A percentile compares a stretch with the other conserved stretches of the same genome.
These are phyloP conservation scores for Claviceps spartinae DNA, from an alignment of 2,329 filamentous ascomycete genomes.

Conservation along the genomic window DNA sequence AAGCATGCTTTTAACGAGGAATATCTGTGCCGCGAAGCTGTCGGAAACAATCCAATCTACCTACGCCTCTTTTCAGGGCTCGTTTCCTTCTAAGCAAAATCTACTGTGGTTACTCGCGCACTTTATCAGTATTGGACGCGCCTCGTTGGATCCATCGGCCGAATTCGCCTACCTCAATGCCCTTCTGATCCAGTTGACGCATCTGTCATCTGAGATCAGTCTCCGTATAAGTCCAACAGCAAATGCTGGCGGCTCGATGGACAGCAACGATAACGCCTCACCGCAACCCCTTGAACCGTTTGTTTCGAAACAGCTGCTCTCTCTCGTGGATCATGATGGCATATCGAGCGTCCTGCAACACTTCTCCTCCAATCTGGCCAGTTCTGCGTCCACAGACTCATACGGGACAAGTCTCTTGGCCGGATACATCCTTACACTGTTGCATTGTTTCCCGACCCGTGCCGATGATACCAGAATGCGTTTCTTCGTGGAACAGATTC, in stretches of 20 bases:
- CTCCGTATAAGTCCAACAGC: slow-evolving; percentile 9
- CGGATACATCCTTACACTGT: slow-evolving; percentile 71
- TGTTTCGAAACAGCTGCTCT: slow-evolving; percentile 51
- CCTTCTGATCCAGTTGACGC: slow-evolving; percentile 40
- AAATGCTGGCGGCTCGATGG: slow-evolving; percentile 8
- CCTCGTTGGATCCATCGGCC: slow-evolving; percentile 19
- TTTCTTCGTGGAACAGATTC: slow-evolving; percentile 50
- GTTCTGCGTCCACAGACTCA: slow-evolving; percentile 18
- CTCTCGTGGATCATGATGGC: slow-evolving; percentile 61
- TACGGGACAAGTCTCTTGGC: slow-evolving; percentile 53
- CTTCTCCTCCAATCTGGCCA: slow-evolving; percentile 18
- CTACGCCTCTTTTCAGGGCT: slow-evolving; percentile 16
- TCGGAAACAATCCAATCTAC: slow-evolving; percentile 27
- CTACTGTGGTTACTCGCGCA: slow-evolving; percentile 55
- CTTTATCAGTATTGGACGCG: slow-evolving; percentile 44
- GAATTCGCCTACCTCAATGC: slow-evolving; percentile 33
- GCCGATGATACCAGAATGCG: slow-evolving; percentile 92
- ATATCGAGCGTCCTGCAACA: slow-evolving; percentile 39
- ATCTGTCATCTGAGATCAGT: slow-evolving; percentile 37
- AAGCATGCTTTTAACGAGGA: slow-evolving; percentile 20
- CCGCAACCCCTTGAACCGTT: slow-evolving; percentile 35
- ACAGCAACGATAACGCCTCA: not conserved
- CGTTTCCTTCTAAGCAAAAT: slow-evolving; percentile 21
- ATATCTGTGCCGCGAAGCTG: slow-evolving; percentile 26
- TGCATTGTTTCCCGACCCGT: slow-evolving; percentile 69